Conservation (phyloP, 2,329 filamentous ascomycete genomes). For the Diaporthe sp. region DNA sequence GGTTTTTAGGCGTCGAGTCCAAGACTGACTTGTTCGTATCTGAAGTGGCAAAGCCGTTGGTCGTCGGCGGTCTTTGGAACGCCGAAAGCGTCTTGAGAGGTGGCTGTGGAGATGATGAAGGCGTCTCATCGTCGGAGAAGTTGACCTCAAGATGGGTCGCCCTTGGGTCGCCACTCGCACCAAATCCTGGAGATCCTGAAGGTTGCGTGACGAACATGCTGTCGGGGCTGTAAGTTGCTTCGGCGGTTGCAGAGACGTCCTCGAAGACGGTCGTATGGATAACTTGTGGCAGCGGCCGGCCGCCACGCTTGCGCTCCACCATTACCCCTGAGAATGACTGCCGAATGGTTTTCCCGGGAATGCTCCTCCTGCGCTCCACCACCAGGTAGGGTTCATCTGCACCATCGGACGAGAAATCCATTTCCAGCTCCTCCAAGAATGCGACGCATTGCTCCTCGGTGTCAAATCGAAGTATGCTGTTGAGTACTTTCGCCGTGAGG, state of each 20-base stretch:
- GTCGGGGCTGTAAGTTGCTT: slow-evolving; percentile 41
- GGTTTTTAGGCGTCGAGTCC: slow-evolving; percentile 33
- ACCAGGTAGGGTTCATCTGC: slow-evolving; percentile 57
- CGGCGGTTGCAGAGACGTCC: slow-evolving; percentile 45
- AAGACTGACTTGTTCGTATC: background rate
- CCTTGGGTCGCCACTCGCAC: background rate
- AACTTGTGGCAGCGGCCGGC: slow-evolving; percentile 64
- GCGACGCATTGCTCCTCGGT: slow-evolving; percentile 75
- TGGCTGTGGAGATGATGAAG: slow-evolving; percentile 35
- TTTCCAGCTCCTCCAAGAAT: slow-evolving; percentile 72
- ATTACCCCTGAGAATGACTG: slow-evolving; percentile 69
- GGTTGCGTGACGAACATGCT: slow-evolving; percentile 47
- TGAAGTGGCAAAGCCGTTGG: slow-evolving; percentile 9
- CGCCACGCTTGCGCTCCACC: slow-evolving; percentile 72
- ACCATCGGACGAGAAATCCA: slow-evolving; percentile 63
- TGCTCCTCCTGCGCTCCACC: slow-evolving; percentile 58
- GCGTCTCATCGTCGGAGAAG: slow-evolving; percentile 37
- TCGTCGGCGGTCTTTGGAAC: slow-evolving; percentile 22
- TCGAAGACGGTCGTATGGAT: slow-evolving; percentile 70
- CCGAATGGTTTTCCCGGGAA: slow-evolving; percentile 64
- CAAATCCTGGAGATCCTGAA: slow-evolving; percentile 21
- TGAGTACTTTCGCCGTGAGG: slow-evolving; percentile 69
- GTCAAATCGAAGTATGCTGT: slow-evolving; percentile 75
- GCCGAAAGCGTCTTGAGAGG: slow-evolving; percentile 22
- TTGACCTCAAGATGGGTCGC: slow-evolving; percentile 21